These are phyloP conservation scores for Cladophialophora bantiana DNA, from an alignment of 2,329 filamentous ascomycete genomes.

Conservation along the genomic window DNA sequence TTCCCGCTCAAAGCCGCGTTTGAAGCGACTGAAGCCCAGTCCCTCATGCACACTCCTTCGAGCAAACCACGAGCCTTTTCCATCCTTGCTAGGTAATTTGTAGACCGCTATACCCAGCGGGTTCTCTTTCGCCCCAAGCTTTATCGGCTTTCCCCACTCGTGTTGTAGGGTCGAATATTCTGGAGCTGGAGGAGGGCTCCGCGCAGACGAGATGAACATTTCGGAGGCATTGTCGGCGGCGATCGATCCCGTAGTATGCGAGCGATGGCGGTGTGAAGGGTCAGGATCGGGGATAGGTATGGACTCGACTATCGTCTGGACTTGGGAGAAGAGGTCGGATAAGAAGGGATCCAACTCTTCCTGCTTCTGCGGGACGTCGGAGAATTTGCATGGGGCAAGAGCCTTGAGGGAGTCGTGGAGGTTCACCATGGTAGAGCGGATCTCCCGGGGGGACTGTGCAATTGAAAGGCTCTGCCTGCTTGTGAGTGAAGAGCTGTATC, in stretches of 20 bases:
- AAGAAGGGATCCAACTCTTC: constrained; percentile 64
- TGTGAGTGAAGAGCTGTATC: not conserved
- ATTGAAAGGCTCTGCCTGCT: not conserved
- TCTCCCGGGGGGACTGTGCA: not conserved
- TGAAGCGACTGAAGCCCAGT: constrained; percentile 78
- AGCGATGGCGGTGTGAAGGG: constrained; percentile 61
- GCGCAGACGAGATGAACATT: constrained; percentile 60
- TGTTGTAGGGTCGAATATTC: constrained; percentile 71
- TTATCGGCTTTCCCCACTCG: constrained; percentile 85
- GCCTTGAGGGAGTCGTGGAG: constrained; percentile 67
- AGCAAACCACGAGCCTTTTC: constrained; percentile 88
- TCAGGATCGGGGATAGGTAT: constrained; percentile 65
- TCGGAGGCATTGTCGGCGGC: constrained; percentile 58
- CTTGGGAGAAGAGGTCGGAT: constrained; percentile 67
- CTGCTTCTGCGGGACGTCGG: constrained; percentile 53
- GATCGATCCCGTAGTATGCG: constrained; percentile 60
- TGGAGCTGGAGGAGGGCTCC: constrained; percentile 57
- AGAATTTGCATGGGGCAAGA: constrained; percentile 64
- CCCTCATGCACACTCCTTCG: constrained; percentile 82
- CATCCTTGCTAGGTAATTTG: constrained; percentile 79
- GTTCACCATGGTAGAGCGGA: constrained; percentile 55
- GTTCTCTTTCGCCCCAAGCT: constrained; percentile 74
- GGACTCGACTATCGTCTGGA: constrained; percentile 76
- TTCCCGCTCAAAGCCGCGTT: constrained; percentile 76
- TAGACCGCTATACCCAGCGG: constrained; percentile 78